phyloP scores from a whole-genome alignment of 306 rosid genomes.

The Medicago lupulina region DNA sequence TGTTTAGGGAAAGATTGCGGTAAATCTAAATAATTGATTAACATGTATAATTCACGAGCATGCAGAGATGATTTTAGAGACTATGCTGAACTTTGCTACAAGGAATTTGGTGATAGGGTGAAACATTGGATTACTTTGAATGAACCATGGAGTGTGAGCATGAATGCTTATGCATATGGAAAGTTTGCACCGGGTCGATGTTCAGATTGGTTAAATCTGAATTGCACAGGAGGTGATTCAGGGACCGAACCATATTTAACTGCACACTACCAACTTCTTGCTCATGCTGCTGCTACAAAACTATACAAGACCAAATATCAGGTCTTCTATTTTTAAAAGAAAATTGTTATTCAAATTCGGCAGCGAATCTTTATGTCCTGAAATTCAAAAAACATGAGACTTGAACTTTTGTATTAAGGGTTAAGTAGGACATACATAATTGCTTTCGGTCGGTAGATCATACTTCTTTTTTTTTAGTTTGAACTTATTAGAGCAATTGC shows the following conservation, averaged over 20 bases:
- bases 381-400: constrained; percentile 13
- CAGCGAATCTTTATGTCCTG: constrained; percentile 13
- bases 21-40: background rate
- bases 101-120: constrained; percentile 63
- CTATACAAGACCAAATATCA: constrained; percentile 30
- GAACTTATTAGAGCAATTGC: background rate
- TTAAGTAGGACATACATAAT: too few relatives aligned
- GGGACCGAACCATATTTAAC: constrained; percentile 35
- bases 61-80: constrained; percentile 38
- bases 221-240: constrained; percentile 42
- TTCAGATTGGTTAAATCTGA: constrained; percentile 28
- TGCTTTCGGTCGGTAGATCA: background rate
- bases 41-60: background rate
- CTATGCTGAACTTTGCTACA: constrained; percentile 41
- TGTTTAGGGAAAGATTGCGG: background rate
- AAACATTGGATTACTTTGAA: constrained; percentile 68
- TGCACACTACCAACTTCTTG: constrained; percentile 40
- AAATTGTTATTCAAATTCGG: constrained; percentile 2
- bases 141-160: constrained; percentile 49
- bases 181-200: constrained; percentile 40
- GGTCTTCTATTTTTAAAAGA: background rate
- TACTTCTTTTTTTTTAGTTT: too few relatives aligned
- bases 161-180: constrained; percentile 50
- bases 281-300: constrained; percentile 23
- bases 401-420: too few relatives aligned